Percentiles rank a stretch among this genome's conserved stretches.
Conservation (phyloP, 495 filamentous ascomycete species). For the Terfezia claveryi region DNA sequence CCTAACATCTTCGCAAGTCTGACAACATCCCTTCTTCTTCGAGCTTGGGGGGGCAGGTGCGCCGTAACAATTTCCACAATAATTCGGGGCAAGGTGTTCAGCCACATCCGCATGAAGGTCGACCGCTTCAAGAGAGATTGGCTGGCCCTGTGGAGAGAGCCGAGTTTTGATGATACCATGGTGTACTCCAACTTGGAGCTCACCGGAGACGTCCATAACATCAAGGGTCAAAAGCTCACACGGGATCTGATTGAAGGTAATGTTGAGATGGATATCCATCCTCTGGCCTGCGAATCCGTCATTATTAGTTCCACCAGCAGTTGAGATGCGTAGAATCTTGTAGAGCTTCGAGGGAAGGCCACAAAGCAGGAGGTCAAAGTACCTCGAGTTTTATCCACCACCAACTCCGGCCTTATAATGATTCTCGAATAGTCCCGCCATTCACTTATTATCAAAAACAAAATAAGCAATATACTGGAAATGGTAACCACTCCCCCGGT, state of each 20-base stretch:
- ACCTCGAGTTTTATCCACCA: conserved; percentile 80
- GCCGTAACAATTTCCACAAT: conserved; percentile 88
- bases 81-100: conserved; percentile 67
- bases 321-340: neutral
- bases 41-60: conserved; percentile 48
- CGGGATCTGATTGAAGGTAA: conserved; percentile 80
- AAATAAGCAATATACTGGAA: conserved; percentile 59
- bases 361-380: neutral
- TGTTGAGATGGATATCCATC: conserved; percentile 97
- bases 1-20: conserved; percentile 87
- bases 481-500: conserved; percentile 91
- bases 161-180: conserved; percentile 84
- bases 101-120: conserved; percentile 72
- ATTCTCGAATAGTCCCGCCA: conserved; percentile 82
- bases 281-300: conserved; percentile 44
- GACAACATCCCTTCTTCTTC: conserved; percentile 66
- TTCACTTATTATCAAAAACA: conserved; percentile 84
- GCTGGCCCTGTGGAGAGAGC: conserved; percentile 46
- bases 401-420: conserved; percentile 69
- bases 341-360: neutral
- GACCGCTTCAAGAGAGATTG: conserved; percentile 62
- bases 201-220: conserved; percentile 96
- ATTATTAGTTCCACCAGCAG: neutral
- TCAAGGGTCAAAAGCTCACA: conserved; percentile 92
- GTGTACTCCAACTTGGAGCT: conserved; percentile 79